These are phyloP conservation scores for Podaxis sp. DNA, from an alignment of 768 basidiomycete species.

Conservation along the genomic window DNA sequence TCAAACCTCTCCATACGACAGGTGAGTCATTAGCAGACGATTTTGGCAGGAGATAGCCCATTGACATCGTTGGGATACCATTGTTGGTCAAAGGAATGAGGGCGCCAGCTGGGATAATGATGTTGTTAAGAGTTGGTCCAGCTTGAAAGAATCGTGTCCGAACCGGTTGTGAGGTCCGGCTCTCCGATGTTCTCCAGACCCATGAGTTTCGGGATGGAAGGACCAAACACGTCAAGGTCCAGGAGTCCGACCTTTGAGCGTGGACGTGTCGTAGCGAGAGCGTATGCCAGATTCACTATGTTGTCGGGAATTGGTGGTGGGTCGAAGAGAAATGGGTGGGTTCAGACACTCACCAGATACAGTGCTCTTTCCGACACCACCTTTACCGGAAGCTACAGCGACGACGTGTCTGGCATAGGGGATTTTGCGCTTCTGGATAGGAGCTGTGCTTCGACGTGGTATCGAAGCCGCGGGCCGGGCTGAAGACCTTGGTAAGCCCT, in stretches of 20 bases:
- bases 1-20: conserved; percentile 93
- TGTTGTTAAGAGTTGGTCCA: not conserved
- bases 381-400: conserved; percentile 90
- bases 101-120: conserved; percentile 54
- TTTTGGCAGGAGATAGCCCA: conserved; percentile 85
- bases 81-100: conserved; percentile 85
- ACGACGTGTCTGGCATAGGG: conserved; percentile 79
- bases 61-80: conserved; percentile 92
- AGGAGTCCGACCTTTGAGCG: conserved; percentile 78
- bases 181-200: conserved; percentile 78
- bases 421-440: conserved; percentile 53
- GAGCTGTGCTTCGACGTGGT: conserved; percentile 57
- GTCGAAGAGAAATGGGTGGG: not conserved
- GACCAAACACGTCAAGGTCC: conserved; percentile 95
- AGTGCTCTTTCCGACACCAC: conserved; percentile 95
- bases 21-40: conserved; percentile 50
- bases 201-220: conserved; percentile 91
- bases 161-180: conserved; percentile 72
- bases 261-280: conserved; percentile 49
- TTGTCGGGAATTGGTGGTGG: not conserved
- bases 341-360: conserved; percentile 63
- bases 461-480: conserved; percentile 41
- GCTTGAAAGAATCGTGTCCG: conserved; percentile 18
- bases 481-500: conserved; percentile 31
- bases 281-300: conserved; percentile 79